Evolutionary conservation across 1,139 yeast species (phyloP).

Genomic region (Chernovozyma sophiae-reginae): DNA sequence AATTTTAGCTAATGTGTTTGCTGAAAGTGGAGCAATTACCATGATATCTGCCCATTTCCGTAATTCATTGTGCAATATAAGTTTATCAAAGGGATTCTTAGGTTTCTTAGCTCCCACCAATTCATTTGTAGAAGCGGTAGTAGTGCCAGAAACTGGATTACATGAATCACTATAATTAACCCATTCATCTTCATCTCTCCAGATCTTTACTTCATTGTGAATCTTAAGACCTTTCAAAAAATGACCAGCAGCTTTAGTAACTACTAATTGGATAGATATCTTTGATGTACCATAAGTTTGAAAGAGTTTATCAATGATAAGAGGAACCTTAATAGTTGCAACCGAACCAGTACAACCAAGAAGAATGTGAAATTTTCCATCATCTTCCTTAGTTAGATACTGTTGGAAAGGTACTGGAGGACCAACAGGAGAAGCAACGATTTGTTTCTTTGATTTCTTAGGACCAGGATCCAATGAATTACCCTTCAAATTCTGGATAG

Average conservation of each 20-base stretch:
- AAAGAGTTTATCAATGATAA: slow-evolving; percentile 76
- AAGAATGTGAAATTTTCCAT: slow-evolving; percentile 77
- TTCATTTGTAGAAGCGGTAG: slow-evolving; percentile 13
- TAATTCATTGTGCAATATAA: slow-evolving; percentile 78
- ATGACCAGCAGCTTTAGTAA: slow-evolving; percentile 79
- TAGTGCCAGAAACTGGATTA: slow-evolving; percentile 10
- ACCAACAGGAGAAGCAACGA: slow-evolving; percentile 54
- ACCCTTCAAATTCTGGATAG: not conserved
- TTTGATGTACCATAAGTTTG: slow-evolving; percentile 68
- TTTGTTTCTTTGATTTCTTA: slow-evolving; percentile 29
- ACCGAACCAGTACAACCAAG: slow-evolving; percentile 95
- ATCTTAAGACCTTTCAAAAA: slow-evolving; percentile 76
- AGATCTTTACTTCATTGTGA: slow-evolving; percentile 78
- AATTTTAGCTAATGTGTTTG: slow-evolving; percentile 87
- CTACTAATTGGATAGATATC: slow-evolving; percentile 79
- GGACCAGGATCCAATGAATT: not conserved
- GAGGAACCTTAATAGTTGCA: slow-evolving; percentile 89
- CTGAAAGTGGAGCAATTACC: slow-evolving; percentile 88
- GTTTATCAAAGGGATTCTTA: slow-evolving; percentile 38
- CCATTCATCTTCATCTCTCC: slow-evolving; percentile 97
- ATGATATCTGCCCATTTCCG: slow-evolving; percentile 95
- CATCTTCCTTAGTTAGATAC: slow-evolving; percentile 67
- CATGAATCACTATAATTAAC: slow-evolving; percentile 43
- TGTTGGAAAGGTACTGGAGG: slow-evolving; percentile 75
- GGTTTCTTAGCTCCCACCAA: slow-evolving; percentile 27